phyloP scores from a whole-genome alignment of 192 early-diverging fungal genomes.

The Entomortierella beljakovae region DNA sequence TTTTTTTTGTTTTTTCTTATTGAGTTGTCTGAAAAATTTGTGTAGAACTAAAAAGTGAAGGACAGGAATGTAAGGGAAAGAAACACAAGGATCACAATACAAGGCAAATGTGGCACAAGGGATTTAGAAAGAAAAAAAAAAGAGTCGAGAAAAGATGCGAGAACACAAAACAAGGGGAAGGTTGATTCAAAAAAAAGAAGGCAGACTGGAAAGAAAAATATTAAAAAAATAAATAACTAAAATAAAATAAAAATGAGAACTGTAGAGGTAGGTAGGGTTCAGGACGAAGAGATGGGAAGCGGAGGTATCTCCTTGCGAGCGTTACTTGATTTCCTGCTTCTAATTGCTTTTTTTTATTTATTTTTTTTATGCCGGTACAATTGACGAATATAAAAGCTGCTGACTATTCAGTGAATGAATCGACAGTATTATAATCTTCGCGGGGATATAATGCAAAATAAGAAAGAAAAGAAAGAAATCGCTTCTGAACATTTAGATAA shows the following conservation, averaged over 20 bases:
- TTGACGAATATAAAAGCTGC: no score
- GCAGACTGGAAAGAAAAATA: neutral
- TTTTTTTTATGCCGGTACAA: no score
- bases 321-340: no score
- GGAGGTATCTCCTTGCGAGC: slow-evolving; percentile 6
- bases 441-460: no score
- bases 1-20: neutral
- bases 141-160: neutral
- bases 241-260: no score
- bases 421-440: no score
- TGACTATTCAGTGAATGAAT: no score
- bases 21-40: neutral
- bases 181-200: neutral
- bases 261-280: neutral
- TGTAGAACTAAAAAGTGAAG: neutral
- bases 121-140: slow-evolving; percentile 1
- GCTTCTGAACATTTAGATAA: no score
- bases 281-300: neutral
- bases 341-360: neutral
- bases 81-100: no score
- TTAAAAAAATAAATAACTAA: no score
- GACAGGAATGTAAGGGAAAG: neutral
- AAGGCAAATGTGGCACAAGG: neutral
- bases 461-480: no score
- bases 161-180: neutral